Evolutionary conservation across 768 basidiomycete genomes (phyloP), one percentile per base, ranked within the genome.

Genomic region (Pleurotus sapidus): DNA sequence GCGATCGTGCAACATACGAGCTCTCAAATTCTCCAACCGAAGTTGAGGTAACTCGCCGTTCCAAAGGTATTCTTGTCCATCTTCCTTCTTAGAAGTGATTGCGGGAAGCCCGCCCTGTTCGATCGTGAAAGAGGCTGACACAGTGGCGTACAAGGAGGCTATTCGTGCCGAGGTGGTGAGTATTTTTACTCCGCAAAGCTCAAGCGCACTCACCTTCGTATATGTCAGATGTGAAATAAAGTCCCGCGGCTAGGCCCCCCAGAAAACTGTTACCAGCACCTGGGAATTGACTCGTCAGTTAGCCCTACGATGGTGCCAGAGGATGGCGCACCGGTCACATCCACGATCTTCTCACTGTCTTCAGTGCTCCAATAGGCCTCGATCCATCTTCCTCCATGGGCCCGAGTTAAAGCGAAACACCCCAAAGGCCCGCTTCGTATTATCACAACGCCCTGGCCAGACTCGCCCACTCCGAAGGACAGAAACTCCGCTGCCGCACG

Each of bases 221-320:
- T n/a, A 90, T 68, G 66, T 93, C 80, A 1, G 81, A 83, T 45
- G 79, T 73, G 50, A 84, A 63, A 17, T 72, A 61, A 50, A 94
- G 67, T 0, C 93, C 93, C 17, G 91, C 93, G 9, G 84, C 84
- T 12, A 95, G 77, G 5, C 93, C 93, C 12, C 93, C 93, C 20
- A 95, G 76, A 69, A 95, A 96, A 58, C 84, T 81, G 68, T 96
- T 96, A 14, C 94, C 94, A n/a, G 92, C 93, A 45, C 94, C 91
- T 92, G 60, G 20, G 57, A 47, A 57, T 34, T 25, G 60, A 59
- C 53, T 27, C 40, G 48, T 54, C 62, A 56, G 55, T 57, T 43
- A 54, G n/a, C 12, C 30, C 38, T 15, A 47, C 18, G 39, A 55
- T 7, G 48, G 20, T 45, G 50, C 34, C 25, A 49, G 24, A 43